These are phyloP conservation scores for Aspergillus awamori DNA, from an alignment of 2,329 filamentous ascomycete genomes.

Conservation along the genomic window DNA sequence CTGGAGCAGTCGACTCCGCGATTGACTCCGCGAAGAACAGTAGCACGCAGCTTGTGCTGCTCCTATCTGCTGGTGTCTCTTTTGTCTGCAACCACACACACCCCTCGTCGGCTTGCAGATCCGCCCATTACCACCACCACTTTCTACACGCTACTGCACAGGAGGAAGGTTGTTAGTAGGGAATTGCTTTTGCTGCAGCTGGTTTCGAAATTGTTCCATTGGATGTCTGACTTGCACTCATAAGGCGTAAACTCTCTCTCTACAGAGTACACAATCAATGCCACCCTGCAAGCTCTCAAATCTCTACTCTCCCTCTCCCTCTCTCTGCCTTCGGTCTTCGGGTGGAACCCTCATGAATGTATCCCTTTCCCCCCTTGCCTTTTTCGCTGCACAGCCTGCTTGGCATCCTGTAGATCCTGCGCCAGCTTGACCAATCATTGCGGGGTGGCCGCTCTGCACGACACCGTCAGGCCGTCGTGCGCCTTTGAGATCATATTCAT, in stretches of 20 bases:
- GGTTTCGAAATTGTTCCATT: conserved; percentile 1
- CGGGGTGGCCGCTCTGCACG: conserved; percentile 9
- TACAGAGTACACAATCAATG: too few relatives aligned
- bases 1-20: background rate
- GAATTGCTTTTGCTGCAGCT: background rate
- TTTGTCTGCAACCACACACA: conserved; percentile 6
- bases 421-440: conserved; percentile 13
- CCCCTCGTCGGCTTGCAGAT: conserved; percentile 2
- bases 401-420: conserved; percentile 25
- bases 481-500: conserved; percentile 6
- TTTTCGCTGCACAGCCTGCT: conserved; percentile 24
- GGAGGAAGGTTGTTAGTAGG: background rate
- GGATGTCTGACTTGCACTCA: background rate
- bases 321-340: background rate
- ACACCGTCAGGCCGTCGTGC: conserved; percentile 20
- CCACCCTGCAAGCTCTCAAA: background rate
- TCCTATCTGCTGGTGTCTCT: background rate
- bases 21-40: background rate
- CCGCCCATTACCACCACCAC: background rate
- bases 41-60: background rate
- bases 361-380: conserved; percentile 9
- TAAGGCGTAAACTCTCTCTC: background rate
- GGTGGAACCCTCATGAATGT: background rate
- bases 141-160: background rate
- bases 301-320: background rate